Base-by-base conservation (phyloP, 1,284 basidiomycete genomes). In the Uromyces viciae-fabae region DNA sequence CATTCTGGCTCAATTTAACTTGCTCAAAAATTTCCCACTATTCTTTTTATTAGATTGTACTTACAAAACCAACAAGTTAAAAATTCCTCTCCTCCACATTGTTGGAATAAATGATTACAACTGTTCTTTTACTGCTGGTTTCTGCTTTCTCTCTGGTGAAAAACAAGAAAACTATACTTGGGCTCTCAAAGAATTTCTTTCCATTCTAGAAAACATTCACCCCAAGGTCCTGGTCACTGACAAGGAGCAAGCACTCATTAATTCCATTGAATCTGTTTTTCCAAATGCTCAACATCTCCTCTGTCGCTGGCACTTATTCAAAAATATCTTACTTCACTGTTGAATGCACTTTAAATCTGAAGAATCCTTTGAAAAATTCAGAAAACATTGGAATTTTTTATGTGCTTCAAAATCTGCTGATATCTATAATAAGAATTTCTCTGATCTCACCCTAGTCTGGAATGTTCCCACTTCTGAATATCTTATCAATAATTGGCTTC, bases 261-360 rank as follows among this genome's bases (percentile, higher is more conserved):
- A n/a, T 15, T 52, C 73, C 38, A 58, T 75, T 43, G n/a, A 75
- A 11, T 14, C 17, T 25, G 73, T 75, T 25, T 75, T 62, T 40
- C 73, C 73, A 0, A 43, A 19, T 25, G 31, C 73, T 14, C 9
- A 56, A 40, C 58, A 75, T 43, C 58, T 75, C 14, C 56, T 75
- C 11, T 75, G 73, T 25, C 42, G 42, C 15, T 75, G 73, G 73
- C 73, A 75, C 38, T 60, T 75, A 17, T 8, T 28, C 11, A 62
- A 75, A 31, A 75, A 60, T 25, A 33, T 75, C 15, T 3, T 40
- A 46, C 11, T 40, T 17, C 40, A 75, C 42, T 68, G 64, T 25
- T 25, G 46, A 14, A 25, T 42, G 14, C 40, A 25, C 22, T 72
- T 28, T 9, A 28, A n/a, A n/a, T n/a, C n/a, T 2, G 46, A 72